Percentiles rank a stretch among this genome's conserved stretches.
phyloP scores from a whole-genome alignment of 139 green algal genomes.

The Zygnema circumcarinatum region DNA sequence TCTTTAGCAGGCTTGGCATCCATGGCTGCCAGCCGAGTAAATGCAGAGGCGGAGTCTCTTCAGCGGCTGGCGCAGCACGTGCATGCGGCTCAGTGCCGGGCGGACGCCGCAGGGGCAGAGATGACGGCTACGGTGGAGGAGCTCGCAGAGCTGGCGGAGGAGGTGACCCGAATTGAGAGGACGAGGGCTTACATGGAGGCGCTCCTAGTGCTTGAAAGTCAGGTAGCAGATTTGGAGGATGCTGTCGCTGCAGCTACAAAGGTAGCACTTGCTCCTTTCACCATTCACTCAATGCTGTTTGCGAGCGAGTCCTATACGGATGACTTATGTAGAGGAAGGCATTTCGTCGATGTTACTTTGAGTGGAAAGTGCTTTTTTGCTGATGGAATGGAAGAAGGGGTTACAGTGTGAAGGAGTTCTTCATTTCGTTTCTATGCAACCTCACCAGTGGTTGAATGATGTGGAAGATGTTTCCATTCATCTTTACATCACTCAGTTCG shows the following conservation, averaged over 20 bases:
- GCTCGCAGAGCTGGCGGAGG: not conserved
- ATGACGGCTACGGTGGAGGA: not conserved
- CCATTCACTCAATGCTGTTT: not conserved
- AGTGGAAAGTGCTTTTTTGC: no score
- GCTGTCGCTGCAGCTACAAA: constrained; percentile 15
- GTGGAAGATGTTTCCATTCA: no score
- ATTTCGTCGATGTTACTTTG: no score
- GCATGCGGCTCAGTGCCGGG: not conserved
- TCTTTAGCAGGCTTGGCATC: not conserved
- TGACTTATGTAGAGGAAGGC: not conserved
- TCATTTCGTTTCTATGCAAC: no score
- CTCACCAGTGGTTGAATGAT: no score
- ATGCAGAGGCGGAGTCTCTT: not conserved
- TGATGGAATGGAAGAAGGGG: no score
- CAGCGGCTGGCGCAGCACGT: not conserved
- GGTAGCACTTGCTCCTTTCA: not conserved
- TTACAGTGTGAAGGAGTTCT: no score
- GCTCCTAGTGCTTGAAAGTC: constrained; percentile 25
- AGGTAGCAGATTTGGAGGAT: constrained; percentile 21
- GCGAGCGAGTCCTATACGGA: not conserved
- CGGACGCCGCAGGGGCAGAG: not conserved
- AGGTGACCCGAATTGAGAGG: constrained; percentile 20
- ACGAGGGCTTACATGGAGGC: constrained; percentile 10
- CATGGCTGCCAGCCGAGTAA: not conserved
- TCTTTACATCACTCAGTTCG: no score